Evolutionary conservation across 1,284 basidiomycete species (phyloP).

Genomic region (Boletus mariae): DNA sequence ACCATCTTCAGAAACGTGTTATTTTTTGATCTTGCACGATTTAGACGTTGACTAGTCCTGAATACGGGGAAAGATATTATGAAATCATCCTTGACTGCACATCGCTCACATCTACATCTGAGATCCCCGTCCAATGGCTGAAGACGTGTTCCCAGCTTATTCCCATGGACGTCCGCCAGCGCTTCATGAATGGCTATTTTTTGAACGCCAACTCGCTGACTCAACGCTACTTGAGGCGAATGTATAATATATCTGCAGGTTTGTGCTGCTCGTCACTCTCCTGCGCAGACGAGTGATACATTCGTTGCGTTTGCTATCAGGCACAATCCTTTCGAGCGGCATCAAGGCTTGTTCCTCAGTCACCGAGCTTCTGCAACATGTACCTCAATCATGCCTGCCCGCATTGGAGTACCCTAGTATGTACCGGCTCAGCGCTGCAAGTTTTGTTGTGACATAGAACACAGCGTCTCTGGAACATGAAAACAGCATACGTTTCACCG

Average conservation of each 20-base stretch:
- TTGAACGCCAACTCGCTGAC: constrained; percentile 79
- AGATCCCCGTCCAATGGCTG: constrained; percentile 79
- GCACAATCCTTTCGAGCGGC: constrained; percentile 50
- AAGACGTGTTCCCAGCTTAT: constrained; percentile 78
- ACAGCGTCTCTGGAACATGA: constrained; percentile 61
- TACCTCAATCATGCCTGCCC: constrained; percentile 48
- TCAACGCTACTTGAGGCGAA: constrained; percentile 68
- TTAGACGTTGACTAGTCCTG: constrained; percentile 42
- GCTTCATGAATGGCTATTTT: constrained; percentile 61
- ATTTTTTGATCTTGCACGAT: background rate
- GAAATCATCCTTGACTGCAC: constrained; percentile 85
- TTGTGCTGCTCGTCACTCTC: constrained; percentile 17
- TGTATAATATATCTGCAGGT: constrained; percentile 77
- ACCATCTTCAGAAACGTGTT: background rate
- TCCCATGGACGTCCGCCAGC: constrained; percentile 61
- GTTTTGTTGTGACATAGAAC: constrained; percentile 9
- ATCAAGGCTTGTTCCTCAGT: constrained; percentile 59
- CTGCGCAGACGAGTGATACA: background rate
- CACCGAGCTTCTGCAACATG: constrained; percentile 51
- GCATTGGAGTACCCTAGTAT: constrained; percentile 55
- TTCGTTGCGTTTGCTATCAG: constrained; percentile 34
- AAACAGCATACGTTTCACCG: constrained; percentile 45
- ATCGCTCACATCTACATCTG: constrained; percentile 70
- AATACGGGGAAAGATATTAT: constrained; percentile 51
- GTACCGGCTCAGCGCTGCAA: constrained; percentile 12